Conservation (phyloP, 1,139 yeast species). For the Blastobotrys capitulatus region DNA sequence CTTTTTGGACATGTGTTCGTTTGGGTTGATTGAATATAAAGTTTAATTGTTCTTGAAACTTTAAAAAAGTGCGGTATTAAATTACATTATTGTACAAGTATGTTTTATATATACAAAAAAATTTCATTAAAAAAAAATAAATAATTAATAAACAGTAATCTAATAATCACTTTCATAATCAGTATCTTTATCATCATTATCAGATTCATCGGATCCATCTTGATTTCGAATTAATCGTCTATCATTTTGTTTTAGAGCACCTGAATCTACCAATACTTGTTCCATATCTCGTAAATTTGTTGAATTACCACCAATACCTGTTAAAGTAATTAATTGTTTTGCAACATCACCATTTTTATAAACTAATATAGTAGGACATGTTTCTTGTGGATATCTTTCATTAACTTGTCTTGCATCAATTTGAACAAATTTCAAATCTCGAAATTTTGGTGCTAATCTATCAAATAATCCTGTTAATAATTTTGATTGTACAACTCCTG, state of each 20-base stretch:
- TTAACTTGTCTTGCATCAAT: slow-evolving; percentile 85
- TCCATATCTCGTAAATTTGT: slow-evolving; percentile 67
- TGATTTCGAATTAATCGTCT: slow-evolving; percentile 54
- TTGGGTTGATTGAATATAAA: no score
- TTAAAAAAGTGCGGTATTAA: no score
- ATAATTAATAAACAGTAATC: neutral
- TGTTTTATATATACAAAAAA: neutral
- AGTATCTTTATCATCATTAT: neutral
- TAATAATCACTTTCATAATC: slow-evolving; percentile 10
- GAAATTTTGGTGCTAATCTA: slow-evolving; percentile 34
- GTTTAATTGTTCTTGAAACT: no score
- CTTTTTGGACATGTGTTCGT: no score
- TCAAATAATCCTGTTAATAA: slow-evolving; percentile 52
- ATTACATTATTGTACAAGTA: no score
- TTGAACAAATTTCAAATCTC: slow-evolving; percentile 85
- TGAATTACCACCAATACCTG: slow-evolving; percentile 79
- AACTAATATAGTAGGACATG: slow-evolving; percentile 85
- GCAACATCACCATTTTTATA: slow-evolving; percentile 71
- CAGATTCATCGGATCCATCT: neutral
- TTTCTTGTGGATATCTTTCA: slow-evolving; percentile 82
- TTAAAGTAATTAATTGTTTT: slow-evolving; percentile 72
- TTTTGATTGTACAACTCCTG: slow-evolving; percentile 68
- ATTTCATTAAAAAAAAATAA: neutral
- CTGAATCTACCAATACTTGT: slow-evolving; percentile 54
- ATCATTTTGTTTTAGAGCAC: slow-evolving; percentile 62